Evolutionary conservation across 106 monocot species (phyloP).

Genomic region (Vanilla planifolia): DNA sequence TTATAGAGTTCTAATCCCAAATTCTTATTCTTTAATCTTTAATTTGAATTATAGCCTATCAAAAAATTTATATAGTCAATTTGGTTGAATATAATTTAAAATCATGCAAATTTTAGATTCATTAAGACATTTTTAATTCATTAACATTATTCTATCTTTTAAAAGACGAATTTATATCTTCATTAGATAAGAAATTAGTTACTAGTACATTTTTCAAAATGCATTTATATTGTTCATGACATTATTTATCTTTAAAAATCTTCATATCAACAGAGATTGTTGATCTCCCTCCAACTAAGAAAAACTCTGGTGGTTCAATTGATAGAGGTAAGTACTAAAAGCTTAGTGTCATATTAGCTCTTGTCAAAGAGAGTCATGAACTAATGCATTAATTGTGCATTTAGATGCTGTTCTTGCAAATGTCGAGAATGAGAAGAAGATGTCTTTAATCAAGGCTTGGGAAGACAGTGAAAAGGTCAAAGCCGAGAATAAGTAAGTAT

Average conservation of each 20-base stretch:
- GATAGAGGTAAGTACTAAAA: slow-evolving; percentile 33
- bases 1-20: no score
- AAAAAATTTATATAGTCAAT: no score
- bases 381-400: not conserved
- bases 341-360: not conserved
- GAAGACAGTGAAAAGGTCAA: slow-evolving; percentile 65
- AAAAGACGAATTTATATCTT: no score
- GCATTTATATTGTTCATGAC: no score
- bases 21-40: no score
- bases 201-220: no score
- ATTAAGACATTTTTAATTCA: no score
- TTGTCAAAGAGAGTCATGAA: not conserved
- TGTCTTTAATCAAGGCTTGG: slow-evolving; percentile 57
- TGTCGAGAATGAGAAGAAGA: slow-evolving; percentile 47
- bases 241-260: not conserved
- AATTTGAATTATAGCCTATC: no score
- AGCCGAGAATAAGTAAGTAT: slow-evolving; percentile 56
- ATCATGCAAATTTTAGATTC: no score
- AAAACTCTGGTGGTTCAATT: slow-evolving; percentile 31
- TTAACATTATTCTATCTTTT: no score
- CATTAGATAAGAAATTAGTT: no score
- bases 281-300: slow-evolving; percentile 21
- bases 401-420: slow-evolving; percentile 48
- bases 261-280: slow-evolving; percentile 12
- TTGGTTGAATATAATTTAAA: no score